These are phyloP conservation scores for Perkinsus olseni DNA, from an alignment of 169 alveolate species.

Conservation along the genomic window DNA sequence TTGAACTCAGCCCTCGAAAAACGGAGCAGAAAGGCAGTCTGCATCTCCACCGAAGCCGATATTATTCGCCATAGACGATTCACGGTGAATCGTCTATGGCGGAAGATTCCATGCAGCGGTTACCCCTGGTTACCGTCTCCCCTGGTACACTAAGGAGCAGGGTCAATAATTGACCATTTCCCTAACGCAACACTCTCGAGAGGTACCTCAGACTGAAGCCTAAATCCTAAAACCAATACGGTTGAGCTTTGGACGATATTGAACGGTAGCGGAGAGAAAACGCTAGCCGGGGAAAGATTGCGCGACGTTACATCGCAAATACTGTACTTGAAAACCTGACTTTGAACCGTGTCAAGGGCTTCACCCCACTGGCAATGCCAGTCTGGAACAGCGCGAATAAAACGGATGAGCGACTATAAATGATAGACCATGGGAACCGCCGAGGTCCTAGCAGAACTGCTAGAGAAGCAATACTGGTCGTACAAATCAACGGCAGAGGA, in stretches of 20 bases:
- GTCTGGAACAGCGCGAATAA: no score
- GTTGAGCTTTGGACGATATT: neutral
- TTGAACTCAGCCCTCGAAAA: no score
- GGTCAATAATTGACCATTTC: neutral
- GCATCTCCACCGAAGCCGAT: no score
- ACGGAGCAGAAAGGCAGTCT: no score
- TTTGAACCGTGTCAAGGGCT: neutral
- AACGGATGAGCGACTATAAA: neutral
- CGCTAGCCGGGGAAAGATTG: neutral
- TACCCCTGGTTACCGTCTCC: no score
- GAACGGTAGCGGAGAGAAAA: neutral
- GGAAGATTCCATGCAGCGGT: no score
- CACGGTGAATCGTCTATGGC: no score
- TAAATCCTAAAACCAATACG: neutral
- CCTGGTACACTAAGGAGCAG: no score
- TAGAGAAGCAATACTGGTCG: neutral
- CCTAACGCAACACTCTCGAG: neutral
- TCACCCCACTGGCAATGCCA: neutral
- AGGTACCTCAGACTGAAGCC: neutral
- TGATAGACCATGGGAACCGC: neutral
- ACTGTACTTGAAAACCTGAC: neutral
- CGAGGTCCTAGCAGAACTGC: neutral
- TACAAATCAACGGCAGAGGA: no score
- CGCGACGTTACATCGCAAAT: neutral
- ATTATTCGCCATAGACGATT: no score